phyloP scores from a whole-genome alignment of 1,139 yeast species.

The Nakaseomyces nivariensis region DNA sequence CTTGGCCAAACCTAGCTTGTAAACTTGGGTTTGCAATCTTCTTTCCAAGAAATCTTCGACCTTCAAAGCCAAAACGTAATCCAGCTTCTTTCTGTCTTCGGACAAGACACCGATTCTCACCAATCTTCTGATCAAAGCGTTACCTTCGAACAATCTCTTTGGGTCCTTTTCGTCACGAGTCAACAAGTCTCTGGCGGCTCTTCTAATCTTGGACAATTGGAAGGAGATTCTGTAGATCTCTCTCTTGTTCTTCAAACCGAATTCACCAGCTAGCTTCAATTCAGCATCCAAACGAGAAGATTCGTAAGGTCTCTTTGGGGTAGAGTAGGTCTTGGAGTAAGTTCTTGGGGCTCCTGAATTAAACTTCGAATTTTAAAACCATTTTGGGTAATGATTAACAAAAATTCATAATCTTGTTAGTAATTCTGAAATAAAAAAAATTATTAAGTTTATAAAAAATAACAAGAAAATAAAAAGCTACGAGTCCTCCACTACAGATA shows the following conservation, averaged over 20 bases:
- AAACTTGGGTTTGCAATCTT: slow-evolving; percentile 99
- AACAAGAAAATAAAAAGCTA: too few relatives aligned
- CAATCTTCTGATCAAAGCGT: slow-evolving; percentile 62
- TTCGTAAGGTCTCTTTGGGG: slow-evolving; percentile 97
- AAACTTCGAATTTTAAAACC: slow-evolving; percentile 1
- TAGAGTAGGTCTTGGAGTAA: slow-evolving; percentile 98
- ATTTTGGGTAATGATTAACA: background rate
- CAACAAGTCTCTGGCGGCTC: slow-evolving; percentile 99
- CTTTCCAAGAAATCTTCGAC: slow-evolving; percentile 99
- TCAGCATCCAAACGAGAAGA: slow-evolving; percentile 99
- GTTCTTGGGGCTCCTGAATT: slow-evolving; percentile 87
- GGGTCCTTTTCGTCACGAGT: slow-evolving; percentile 99
- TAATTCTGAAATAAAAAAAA: background rate
- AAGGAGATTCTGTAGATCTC: slow-evolving; percentile 61
- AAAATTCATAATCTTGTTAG: background rate
- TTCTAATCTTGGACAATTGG: slow-evolving; percentile 99
- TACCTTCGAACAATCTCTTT: slow-evolving; percentile 99
- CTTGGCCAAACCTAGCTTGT: slow-evolving; percentile 99
- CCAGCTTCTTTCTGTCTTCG: slow-evolving; percentile 99
- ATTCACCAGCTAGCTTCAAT: slow-evolving; percentile 98
- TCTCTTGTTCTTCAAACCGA: slow-evolving; percentile 99
- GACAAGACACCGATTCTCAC: slow-evolving; percentile 84
- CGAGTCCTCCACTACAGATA: too few relatives aligned
- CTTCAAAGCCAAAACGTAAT: slow-evolving; percentile 95
- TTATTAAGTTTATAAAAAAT: background rate